phyloP scores from a whole-genome alignment of 169 alveolate species.

The Plasmodium ovale region DNA sequence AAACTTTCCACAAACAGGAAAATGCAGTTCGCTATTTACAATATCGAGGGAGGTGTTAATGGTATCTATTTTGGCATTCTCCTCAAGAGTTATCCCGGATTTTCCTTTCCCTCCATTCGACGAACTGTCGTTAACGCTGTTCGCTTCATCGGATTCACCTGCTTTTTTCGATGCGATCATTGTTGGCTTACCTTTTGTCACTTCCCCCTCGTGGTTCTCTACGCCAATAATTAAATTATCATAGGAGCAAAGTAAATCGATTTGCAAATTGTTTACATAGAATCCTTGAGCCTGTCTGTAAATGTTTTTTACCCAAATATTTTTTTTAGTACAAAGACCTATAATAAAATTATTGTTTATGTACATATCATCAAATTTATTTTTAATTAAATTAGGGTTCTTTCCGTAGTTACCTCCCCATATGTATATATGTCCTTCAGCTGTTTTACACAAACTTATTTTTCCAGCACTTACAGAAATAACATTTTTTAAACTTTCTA shows the following conservation, averaged over 20 bases:
- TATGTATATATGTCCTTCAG: slow-evolving; percentile 37
- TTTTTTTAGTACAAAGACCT: slow-evolving; percentile 37
- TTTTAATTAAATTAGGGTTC: slow-evolving; percentile 52
- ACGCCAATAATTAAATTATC: slow-evolving; percentile 70
- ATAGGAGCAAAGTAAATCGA: slow-evolving; percentile 26
- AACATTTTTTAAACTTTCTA: slow-evolving; percentile 17
- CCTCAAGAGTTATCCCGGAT: too few species aligned
- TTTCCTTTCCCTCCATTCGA: too few species aligned
- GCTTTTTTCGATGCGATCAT: neutral
- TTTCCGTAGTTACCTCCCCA: slow-evolving; percentile 67
- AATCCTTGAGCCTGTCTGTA: slow-evolving; percentile 42
- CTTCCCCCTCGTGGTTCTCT: slow-evolving; percentile 2
- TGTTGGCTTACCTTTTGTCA: too few species aligned
- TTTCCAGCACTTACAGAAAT: slow-evolving; percentile 53
- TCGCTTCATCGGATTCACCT: neutral
- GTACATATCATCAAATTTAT: slow-evolving; percentile 45
- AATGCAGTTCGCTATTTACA: too few species aligned
- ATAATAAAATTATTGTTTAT: slow-evolving; percentile 51
- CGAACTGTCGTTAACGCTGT: too few species aligned
- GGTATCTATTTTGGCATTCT: too few species aligned
- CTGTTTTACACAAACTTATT: slow-evolving; percentile 62
- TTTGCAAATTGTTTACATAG: slow-evolving; percentile 55
- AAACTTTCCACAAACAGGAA: too few species aligned
- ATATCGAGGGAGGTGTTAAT: too few species aligned
- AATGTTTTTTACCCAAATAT: slow-evolving; percentile 65